phyloP scores from a whole-genome alignment of 2,329 filamentous ascomycete species.

The Amauroascus niger region DNA sequence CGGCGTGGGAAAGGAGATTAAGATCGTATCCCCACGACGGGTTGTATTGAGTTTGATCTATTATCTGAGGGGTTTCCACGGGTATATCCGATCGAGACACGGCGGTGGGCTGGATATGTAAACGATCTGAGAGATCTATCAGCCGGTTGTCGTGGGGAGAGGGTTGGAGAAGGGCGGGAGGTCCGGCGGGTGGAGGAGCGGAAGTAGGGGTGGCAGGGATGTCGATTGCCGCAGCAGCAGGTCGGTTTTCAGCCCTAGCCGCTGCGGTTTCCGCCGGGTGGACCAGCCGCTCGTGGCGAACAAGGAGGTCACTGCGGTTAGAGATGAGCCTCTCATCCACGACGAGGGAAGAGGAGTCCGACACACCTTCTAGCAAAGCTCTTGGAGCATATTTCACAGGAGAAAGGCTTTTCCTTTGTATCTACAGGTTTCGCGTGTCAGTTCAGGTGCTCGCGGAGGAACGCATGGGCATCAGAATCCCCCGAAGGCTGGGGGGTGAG shows the following conservation, averaged over 20 bases:
- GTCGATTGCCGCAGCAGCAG: conserved; percentile 22
- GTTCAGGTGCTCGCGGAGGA: conserved; percentile 10
- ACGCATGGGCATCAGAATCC: background rate
- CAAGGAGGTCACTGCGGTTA: conserved; percentile 37
- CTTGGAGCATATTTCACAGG: conserved; percentile 42
- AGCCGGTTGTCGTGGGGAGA: conserved; percentile 36
- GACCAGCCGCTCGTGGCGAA: conserved; percentile 42
- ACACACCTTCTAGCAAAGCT: conserved; percentile 40
- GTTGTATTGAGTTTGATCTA: conserved; percentile 40
- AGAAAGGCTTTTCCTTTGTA: conserved; percentile 43
- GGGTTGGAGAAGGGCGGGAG: conserved; percentile 23
- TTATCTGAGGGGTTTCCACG: conserved; percentile 28
- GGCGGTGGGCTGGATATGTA: conserved; percentile 32
- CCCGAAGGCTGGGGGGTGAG: conserved; percentile 2
- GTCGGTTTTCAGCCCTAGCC: conserved; percentile 30
- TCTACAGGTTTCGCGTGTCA: conserved; percentile 30
- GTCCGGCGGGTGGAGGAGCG: conserved; percentile 19
- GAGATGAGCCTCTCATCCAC: conserved; percentile 12
- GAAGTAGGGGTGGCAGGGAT: conserved; percentile 30
- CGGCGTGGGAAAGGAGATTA: conserved; percentile 41
- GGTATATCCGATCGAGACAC: conserved; percentile 30
- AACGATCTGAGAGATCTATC: conserved; percentile 38
- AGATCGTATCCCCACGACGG: conserved; percentile 44
- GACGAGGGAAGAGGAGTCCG: background rate
- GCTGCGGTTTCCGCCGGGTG: conserved; percentile 37